phyloP scores from a whole-genome alignment of 2,329 filamentous ascomycete genomes.

The Ophiocordyceps polyrhachis-furcata region DNA sequence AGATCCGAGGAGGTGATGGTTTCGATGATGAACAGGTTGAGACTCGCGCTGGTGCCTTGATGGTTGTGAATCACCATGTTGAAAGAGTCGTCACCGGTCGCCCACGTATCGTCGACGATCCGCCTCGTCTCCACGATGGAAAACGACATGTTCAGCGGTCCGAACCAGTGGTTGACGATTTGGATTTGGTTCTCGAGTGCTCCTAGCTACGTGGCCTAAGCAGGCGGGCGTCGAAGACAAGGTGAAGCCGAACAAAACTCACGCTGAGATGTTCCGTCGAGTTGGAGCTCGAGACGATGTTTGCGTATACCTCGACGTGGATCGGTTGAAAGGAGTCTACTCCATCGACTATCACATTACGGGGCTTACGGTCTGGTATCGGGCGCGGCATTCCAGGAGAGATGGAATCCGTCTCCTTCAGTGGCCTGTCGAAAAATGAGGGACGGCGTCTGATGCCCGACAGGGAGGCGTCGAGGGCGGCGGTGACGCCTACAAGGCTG shows the following conservation, averaged over 20 bases:
- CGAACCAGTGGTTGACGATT: not conserved
- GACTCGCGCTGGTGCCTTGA: not conserved
- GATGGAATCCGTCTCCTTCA: not conserved
- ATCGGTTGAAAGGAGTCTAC: not conserved
- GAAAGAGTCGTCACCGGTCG: not conserved
- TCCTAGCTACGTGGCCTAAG: not conserved
- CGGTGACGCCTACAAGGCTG: not conserved
- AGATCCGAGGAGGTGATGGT: not conserved
- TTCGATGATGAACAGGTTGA: not conserved
- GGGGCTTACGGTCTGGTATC: not conserved
- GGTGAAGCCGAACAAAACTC: not conserved
- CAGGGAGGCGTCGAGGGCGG: not conserved
- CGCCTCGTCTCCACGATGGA: not conserved
- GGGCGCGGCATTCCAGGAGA: not conserved
- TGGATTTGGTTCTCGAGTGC: not conserved
- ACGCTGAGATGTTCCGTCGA: not conserved
- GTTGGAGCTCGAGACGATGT: not conserved
- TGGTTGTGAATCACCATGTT: not conserved
- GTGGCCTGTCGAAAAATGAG: not conserved
- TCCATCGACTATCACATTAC: not conserved
- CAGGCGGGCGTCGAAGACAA: not conserved
- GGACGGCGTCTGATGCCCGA: not conserved
- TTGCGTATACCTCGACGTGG: not conserved
- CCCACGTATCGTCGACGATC: not conserved
- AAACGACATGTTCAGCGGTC: not conserved